Evolutionary conservation across 768 basidiomycete species (phyloP), one percentile per base, ranked within the genome.

Genomic region (Trametes punicea): DNA sequence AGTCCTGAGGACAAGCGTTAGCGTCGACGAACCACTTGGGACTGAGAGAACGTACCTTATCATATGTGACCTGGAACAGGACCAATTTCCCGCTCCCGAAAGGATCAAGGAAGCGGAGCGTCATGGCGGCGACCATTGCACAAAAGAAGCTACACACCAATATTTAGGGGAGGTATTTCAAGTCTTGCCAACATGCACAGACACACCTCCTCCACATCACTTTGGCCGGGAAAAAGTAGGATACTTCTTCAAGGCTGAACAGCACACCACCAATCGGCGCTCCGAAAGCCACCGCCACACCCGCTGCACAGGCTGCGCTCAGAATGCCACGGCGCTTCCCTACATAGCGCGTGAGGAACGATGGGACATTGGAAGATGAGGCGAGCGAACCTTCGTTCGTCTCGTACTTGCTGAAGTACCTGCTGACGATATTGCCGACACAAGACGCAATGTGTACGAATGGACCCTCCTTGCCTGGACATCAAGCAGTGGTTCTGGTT

Each of bases 171-270:
- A 18, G 23, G 13, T 10, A 5, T 3, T 39, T 52, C n/a, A 44
- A 4, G 11, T 7, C 41, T 33, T 29, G 30, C 44, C 51, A 56
- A 5, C n/a, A 18, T 11, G 44, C n/a, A 3, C 26, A 25, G 48
- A 59, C 70, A 44, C 65, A 92, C 92, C 90, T 90, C 75, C 93
- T 77, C 91, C 92, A 96, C 92, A 98, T 93, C 51, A 90, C 88
- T 77, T 97, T 97, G 0, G 95, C 88, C 11, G 96, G 97, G 70
- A 98, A 98, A 72, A 91, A 98, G 69, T 96, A 96, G 4, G 89
- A 91, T 6, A 96, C 94, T 70, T 98, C 96, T 71, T 98, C 96
- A 62, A 98, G 73, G 61, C 92, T 92, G 70, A 96, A 96, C 48
- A 96, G 69, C 1, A 91, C 93, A 11, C 93, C 93, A 21, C 93